Evolutionary conservation across 495 filamentous ascomycete genomes (phyloP).

Genomic region (Astrocystis sublimbata): DNA sequence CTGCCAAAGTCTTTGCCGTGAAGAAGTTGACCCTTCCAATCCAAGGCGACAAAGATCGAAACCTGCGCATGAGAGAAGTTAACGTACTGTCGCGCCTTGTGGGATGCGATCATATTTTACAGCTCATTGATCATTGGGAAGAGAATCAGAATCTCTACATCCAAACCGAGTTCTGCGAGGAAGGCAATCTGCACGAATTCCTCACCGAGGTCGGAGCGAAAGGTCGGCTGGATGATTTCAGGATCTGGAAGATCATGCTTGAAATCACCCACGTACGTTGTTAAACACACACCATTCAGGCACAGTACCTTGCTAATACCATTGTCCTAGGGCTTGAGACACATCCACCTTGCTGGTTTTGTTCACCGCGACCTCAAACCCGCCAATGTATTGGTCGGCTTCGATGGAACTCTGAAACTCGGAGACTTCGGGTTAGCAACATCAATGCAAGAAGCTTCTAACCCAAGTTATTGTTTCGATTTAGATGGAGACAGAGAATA

Average conservation of each 20-base stretch:
- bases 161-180: constrained; percentile 93
- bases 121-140: constrained; percentile 84
- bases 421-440: constrained; percentile 93
- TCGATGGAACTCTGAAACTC: constrained; percentile 90
- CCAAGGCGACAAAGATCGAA: constrained; percentile 70
- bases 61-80: constrained; percentile 78
- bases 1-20: constrained; percentile 74
- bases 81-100: constrained; percentile 68
- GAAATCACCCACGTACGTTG: constrained; percentile 73
- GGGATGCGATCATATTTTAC: constrained; percentile 77
- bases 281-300: neutral
- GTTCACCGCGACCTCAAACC: constrained; percentile 96
- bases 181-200: constrained; percentile 85
- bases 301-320: constrained; percentile 34
- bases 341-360: constrained; percentile 83
- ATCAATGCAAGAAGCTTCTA: constrained; percentile 51
- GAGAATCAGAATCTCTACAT: constrained; percentile 80
- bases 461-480: constrained; percentile 61
- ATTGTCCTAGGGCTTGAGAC: constrained; percentile 68
- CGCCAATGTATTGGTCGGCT: constrained; percentile 88
- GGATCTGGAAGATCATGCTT: constrained; percentile 95
- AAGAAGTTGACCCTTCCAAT: constrained; percentile 88
- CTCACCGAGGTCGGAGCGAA: constrained; percentile 74
- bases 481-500: constrained; percentile 95
- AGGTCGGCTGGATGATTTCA: constrained; percentile 90